phyloP scores from a whole-genome alignment of 2,329 filamentous ascomycete genomes.

The Aureobasidium sp. region DNA sequence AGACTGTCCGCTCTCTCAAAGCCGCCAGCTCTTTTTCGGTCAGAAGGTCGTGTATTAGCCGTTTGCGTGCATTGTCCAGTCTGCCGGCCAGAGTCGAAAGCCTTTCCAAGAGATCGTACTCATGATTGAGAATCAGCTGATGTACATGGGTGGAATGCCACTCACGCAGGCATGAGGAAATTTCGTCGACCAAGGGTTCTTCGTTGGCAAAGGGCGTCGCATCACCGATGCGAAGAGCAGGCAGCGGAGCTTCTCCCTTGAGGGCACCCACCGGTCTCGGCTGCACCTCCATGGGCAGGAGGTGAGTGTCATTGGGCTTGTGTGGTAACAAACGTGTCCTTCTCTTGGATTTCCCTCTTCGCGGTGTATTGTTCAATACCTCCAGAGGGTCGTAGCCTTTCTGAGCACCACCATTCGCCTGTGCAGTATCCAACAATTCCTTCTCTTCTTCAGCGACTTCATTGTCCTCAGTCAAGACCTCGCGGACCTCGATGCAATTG shows the following conservation, averaged over 20 bases:
- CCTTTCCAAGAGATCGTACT: conserved; percentile 73
- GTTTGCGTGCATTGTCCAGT: conserved; percentile 77
- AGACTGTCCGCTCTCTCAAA: conserved; percentile 82
- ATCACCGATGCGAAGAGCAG: conserved; percentile 95
- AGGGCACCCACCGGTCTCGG: conserved; percentile 58
- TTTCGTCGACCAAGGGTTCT: conserved; percentile 93
- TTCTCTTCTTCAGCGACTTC: conserved; percentile 15
- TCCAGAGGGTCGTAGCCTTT: neutral
- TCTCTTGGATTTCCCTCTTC: neutral
- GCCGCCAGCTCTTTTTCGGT: conserved; percentile 74
- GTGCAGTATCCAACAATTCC: neutral
- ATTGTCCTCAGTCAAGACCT: conserved; percentile 69
- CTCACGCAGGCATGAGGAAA: conserved; percentile 90
- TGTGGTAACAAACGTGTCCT: conserved; percentile 1
- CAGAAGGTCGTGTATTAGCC: conserved; percentile 88
- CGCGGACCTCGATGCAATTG: conserved; percentile 88
- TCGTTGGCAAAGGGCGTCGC: conserved; percentile 84
- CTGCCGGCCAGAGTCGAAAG: conserved; percentile 72
- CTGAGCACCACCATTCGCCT: neutral
- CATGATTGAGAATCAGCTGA: conserved; percentile 72
- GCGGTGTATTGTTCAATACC: neutral
- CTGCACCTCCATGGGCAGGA: conserved; percentile 12
- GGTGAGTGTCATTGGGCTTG: neutral
- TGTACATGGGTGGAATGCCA: conserved; percentile 98
- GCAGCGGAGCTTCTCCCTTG: conserved; percentile 84